Percentiles rank a stretch among this genome's conserved stretches.
Conservation (phyloP, 1,139 yeast species). For the Yamadazyma conglobata region DNA sequence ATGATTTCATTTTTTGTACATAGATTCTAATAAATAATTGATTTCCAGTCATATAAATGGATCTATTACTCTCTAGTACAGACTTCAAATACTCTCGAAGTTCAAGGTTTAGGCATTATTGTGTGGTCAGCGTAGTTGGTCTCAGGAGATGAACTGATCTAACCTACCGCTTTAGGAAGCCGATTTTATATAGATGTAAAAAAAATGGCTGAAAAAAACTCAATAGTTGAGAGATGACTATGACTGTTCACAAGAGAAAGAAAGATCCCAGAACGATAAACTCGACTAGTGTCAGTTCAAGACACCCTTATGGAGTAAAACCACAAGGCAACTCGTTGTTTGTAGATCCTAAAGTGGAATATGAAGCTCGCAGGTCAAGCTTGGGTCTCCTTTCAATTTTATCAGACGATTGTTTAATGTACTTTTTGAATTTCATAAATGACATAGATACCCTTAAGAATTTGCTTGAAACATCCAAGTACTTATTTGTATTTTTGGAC, state of each 20-base stretch:
- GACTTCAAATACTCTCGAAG: too few relatives aligned
- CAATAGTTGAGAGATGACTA: constrained; percentile 3
- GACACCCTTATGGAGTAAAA: constrained; percentile 71
- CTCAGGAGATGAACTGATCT: too few relatives aligned
- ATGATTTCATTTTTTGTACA: too few relatives aligned
- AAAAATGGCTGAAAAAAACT: constrained; percentile 1
- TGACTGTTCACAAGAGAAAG: constrained; percentile 12
- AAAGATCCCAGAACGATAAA: constrained; percentile 23
- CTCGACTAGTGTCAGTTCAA: constrained; percentile 21
- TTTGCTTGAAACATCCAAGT: constrained; percentile 57
- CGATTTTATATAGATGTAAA: background rate
- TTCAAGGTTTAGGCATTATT: too few relatives aligned
- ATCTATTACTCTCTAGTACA: too few relatives aligned
- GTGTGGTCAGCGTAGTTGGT: too few relatives aligned
- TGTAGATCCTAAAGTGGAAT: constrained; percentile 16
- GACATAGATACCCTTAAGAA: constrained; percentile 44
- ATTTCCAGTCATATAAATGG: too few relatives aligned
- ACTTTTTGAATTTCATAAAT: constrained; percentile 43
- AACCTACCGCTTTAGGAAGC: too few relatives aligned
- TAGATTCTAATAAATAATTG: too few relatives aligned
- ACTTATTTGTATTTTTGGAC: constrained; percentile 66
- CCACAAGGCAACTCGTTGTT: constrained; percentile 64
- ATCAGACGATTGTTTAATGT: constrained; percentile 57
- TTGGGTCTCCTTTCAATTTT: constrained; percentile 54
- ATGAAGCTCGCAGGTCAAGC: constrained; percentile 22